Percentiles rank a stretch among this genome's conserved stretches.
These are phyloP conservation scores for Niebla homalea DNA, from an alignment of 495 filamentous ascomycete species.

Conservation along the genomic window DNA sequence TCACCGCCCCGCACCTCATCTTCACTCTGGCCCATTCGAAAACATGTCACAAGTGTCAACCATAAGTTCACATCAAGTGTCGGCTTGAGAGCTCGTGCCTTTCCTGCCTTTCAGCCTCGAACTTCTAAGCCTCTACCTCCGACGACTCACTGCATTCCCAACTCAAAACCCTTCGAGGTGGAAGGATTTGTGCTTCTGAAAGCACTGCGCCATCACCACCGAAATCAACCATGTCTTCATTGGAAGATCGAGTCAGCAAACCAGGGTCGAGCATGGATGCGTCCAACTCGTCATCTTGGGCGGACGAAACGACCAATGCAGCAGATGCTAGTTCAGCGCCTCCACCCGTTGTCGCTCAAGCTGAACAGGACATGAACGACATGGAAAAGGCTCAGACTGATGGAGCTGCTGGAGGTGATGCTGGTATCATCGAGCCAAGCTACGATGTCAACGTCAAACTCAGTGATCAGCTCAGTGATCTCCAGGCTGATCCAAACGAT, in stretches of 20 bases:
- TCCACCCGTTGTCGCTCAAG: constrained; percentile 6
- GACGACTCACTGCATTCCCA: not conserved
- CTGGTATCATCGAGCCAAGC: constrained; percentile 53
- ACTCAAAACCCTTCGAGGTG: not conserved
- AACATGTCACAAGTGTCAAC: no score
- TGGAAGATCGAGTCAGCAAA: constrained; percentile 50
- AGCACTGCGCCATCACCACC: no score
- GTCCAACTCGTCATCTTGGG: constrained; percentile 10
- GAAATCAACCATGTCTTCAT: constrained; percentile 22
- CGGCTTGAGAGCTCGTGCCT: no score
- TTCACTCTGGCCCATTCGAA: no score
- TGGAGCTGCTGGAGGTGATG: constrained; percentile 38
- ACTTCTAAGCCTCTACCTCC: not conserved
- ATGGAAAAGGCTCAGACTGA: constrained; percentile 33
- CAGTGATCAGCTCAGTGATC: constrained; percentile 50
- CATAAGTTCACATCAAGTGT: no score
- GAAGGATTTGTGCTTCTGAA: not conserved
- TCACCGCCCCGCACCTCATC: no score
- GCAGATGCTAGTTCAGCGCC: constrained; percentile 7
- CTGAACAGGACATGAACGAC: constrained; percentile 13
- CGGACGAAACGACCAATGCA: constrained; percentile 9
- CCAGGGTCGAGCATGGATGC: constrained; percentile 21
- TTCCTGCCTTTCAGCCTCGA: not conserved
- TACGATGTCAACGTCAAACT: constrained; percentile 85
- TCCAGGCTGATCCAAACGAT: constrained; percentile 75